Base-by-base conservation (phyloP, 768 basidiomycete genomes). In the Tricholoma bakamatsutake region DNA sequence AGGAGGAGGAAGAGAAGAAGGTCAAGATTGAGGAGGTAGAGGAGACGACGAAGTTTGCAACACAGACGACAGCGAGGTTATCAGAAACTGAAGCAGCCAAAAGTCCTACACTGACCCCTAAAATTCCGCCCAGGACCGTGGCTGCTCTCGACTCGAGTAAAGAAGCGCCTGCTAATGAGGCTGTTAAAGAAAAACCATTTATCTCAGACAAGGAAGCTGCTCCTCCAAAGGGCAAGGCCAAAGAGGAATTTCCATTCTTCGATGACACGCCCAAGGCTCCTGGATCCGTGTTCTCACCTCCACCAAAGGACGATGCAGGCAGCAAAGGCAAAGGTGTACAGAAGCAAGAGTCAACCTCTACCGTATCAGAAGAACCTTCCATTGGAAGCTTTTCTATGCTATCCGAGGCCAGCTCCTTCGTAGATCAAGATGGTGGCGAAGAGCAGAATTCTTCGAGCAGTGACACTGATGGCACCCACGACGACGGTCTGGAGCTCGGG, bases 321-420 rank as follows among this genome's bases (percentile, higher is more conserved):
- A 11, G 27, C 10, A 31, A 48, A 17, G 46, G n/a, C 27, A 42
- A 40, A 40, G 39, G 13, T 1, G 33, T 28, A 9, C 15, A 21
- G 30, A 42, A 40, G 31, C 51, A 52, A 42, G 51, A 56, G 1
- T 58, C 51, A 17, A 30, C 39, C 15, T 7, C 31, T 2, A 43
- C 45, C 5, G 11, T 54, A 7, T 56, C 68, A 11, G 62, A 62
- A 42, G 65, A 69, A 39, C 57, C 65, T 2, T 73, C 73, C 1
- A 67, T 67, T 35, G 68, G 69, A 13, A 75, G 68, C 33, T 66
- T 79, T 45, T 79, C 76, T 5, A 61, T 71, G 33, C 67, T 71
- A n/a, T 80, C 79, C 15, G 64, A 66, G 33, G 59, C 68, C 30
- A 79, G 80, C 47, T 82, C 81, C 5, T 82, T 77, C 58, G 76